Evolutionary conservation across 139 green algal species (phyloP).

Genomic region (Desmodesmus armatus): DNA sequence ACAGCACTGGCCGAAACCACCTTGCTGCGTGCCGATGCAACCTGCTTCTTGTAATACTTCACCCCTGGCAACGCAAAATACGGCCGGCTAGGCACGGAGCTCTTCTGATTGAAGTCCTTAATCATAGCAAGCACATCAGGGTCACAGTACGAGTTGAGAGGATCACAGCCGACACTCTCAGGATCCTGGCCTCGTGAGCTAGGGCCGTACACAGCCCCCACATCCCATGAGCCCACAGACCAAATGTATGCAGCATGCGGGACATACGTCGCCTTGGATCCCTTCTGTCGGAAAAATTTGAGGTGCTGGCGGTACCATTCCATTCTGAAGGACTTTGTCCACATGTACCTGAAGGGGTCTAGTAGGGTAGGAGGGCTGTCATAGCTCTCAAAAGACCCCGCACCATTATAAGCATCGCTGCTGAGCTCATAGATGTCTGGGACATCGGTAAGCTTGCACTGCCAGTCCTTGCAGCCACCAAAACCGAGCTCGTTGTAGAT

Average conservation of each 20-base stretch:
- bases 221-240: neutral
- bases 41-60: neutral
- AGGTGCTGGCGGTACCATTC: conserved; percentile 14
- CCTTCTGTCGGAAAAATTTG: neutral
- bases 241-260: neutral
- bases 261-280: neutral
- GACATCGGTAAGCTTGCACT: neutral
- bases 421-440: neutral
- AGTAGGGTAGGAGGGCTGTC: neutral
- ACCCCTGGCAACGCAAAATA: neutral
- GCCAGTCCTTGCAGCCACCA: neutral
- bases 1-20: neutral
- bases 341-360: conserved; percentile 2
- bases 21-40: neutral
- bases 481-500: neutral
- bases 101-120: neutral
- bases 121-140: conserved; percentile 2
- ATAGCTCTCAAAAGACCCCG: neutral
- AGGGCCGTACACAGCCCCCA: neutral
- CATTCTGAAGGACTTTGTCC: conserved; percentile 12
- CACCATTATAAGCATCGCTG: neutral
- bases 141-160: neutral
- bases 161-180: neutral
- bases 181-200: neutral
- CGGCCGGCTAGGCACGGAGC: neutral